phyloP scores from a whole-genome alignment of 257 asterid species.

The Penstemon eatonii region DNA sequence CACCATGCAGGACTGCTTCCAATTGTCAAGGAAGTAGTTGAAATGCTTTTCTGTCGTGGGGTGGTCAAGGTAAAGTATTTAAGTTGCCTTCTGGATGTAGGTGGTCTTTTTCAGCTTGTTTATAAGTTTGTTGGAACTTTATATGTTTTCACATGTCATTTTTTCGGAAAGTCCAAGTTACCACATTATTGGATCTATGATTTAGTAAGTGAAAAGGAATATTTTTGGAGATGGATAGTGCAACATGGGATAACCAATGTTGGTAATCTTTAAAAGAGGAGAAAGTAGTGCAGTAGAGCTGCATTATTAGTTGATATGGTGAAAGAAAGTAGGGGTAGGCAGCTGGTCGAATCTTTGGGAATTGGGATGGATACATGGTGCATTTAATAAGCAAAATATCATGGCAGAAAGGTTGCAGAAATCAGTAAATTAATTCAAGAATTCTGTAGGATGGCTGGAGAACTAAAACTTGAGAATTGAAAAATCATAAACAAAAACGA shows the following conservation, averaged over 20 bases:
- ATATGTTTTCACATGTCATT: not conserved
- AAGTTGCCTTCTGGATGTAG: conserved; percentile 9
- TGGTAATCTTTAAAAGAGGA: conserved; percentile 6
- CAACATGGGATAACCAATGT: not conserved
- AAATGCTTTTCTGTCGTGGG: conserved; percentile 99
- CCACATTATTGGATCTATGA: conserved; percentile 15
- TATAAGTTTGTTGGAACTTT: not conserved
- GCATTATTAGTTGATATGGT: too few species aligned
- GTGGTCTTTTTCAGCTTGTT: conserved; percentile 22
- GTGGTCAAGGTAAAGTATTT: conserved; percentile 71
- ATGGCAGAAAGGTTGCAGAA: too few species aligned
- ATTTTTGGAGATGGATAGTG: conserved; percentile 2
- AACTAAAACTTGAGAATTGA: too few species aligned
- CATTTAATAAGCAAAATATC: too few species aligned
- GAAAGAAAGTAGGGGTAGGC: too few species aligned
- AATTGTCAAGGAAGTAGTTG: conserved; percentile 97
- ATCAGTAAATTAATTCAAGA: too few species aligned
- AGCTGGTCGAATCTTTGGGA: too few species aligned
- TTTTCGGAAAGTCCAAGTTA: conserved; percentile 2
- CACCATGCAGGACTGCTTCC: conserved; percentile 99
- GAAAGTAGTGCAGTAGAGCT: not conserved
- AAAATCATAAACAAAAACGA: too few species aligned
- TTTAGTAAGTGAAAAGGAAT: not conserved
- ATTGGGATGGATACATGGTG: too few species aligned
- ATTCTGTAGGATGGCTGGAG: too few species aligned